Evolutionary conservation across 2,329 filamentous ascomycete genomes (phyloP).

Genomic region (Botrytis elliptica): DNA sequence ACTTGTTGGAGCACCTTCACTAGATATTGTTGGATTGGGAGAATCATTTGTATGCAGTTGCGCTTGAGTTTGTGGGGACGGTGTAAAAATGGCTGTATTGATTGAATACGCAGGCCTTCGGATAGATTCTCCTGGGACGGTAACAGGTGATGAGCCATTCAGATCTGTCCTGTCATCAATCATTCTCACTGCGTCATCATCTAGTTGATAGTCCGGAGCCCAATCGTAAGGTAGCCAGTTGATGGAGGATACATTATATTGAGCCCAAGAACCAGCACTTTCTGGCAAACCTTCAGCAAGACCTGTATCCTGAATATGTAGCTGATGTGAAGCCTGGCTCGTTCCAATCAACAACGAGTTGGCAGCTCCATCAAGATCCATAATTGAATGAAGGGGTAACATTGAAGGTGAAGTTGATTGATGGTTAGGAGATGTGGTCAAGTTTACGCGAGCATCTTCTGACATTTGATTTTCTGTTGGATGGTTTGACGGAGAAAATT

Average conservation of each 20-base stretch:
- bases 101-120: neutral
- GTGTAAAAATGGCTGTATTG: neutral
- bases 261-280: conserved; percentile 24
- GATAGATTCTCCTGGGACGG: neutral
- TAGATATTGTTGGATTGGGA: conserved; percentile 25
- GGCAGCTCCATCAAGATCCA: neutral
- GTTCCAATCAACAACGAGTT: neutral
- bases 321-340: neutral
- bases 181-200: neutral
- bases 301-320: neutral
- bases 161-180: neutral
- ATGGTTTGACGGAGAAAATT: neutral
- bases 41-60: conserved; percentile 16
- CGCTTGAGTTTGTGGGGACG: conserved; percentile 13
- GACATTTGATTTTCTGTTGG: neutral
- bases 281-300: neutral
- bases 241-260: conserved; percentile 30
- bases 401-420: neutral
- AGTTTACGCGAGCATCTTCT: neutral
- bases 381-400: neutral
- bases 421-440: neutral
- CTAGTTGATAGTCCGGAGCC: conserved; percentile 24
- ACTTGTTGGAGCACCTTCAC: neutral
- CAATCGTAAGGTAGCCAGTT: conserved; percentile 35
- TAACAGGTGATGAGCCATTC: conserved; percentile 17